Evolutionary conservation across 805 yeast species (phyloP).

Genomic region (Hanseniaspora lachancei): DNA sequence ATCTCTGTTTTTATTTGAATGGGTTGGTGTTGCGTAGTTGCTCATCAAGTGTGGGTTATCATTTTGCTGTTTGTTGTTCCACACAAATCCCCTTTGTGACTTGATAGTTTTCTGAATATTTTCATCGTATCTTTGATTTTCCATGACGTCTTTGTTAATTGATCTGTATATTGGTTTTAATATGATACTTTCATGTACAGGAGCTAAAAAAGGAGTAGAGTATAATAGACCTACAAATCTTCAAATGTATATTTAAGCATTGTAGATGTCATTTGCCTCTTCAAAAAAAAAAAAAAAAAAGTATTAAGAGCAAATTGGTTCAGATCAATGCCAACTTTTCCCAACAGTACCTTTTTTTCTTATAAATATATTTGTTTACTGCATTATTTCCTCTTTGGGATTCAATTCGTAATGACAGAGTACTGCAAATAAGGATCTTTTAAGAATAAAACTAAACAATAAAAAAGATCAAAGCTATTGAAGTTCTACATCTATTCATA

Average conservation of each 20-base stretch:
- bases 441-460: too few relatives aligned
- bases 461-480: too few relatives aligned
- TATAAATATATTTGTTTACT: background rate
- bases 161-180: too few relatives aligned
- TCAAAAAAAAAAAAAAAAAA: background rate
- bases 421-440: background rate
- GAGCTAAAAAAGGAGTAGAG: too few relatives aligned
- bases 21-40: conserved; percentile 3
- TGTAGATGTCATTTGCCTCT: background rate
- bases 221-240: too few relatives aligned
- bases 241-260: background rate
- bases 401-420: background rate
- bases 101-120: conserved; percentile 29
- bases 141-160: background rate
- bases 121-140: background rate
- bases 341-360: too few relatives aligned
- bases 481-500: too few relatives aligned
- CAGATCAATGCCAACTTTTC: too few relatives aligned
- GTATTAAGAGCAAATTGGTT: background rate
- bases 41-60: background rate
- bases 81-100: conserved; percentile 36
- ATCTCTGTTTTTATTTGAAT: background rate
- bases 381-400: background rate
- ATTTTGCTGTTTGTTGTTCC: conserved; percentile 21
- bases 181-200: too few relatives aligned